These are phyloP conservation scores for Schizosaccharomyces lindneri DNA, from an alignment of 805 yeast species.

Conservation along the genomic window DNA sequence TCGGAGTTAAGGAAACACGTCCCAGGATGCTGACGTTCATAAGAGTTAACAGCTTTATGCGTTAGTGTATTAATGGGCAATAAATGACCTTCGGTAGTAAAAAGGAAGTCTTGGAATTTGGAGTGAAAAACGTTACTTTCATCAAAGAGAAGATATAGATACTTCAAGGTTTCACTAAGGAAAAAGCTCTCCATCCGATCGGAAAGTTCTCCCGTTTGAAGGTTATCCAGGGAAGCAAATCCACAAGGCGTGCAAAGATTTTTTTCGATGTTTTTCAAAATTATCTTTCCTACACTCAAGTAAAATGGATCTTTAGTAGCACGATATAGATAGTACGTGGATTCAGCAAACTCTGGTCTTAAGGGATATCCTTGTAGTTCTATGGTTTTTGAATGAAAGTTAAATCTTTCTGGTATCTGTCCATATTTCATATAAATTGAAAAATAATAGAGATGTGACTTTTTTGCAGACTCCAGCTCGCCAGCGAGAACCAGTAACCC, in stretches of 20 bases:
- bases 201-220: slow-evolving; percentile 34
- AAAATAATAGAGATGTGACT: slow-evolving; percentile 33
- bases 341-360: slow-evolving; percentile 77
- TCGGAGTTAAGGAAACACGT: background rate
- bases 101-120: slow-evolving; percentile 20
- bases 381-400: slow-evolving; percentile 14
- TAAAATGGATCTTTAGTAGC: slow-evolving; percentile 76
- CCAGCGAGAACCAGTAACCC: slow-evolving; percentile 67
- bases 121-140: slow-evolving; percentile 28
- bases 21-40: no score
- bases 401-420: slow-evolving; percentile 79
- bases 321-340: slow-evolving; percentile 56
- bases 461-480: slow-evolving; percentile 37
- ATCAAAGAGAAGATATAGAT: slow-evolving; percentile 57
- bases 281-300: slow-evolving; percentile 44
- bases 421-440: slow-evolving; percentile 64
- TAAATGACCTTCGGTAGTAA: slow-evolving; percentile 68
- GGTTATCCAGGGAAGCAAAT: slow-evolving; percentile 48
- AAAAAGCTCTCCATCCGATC: slow-evolving; percentile 85
- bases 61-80: background rate
- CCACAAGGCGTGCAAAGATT: slow-evolving; percentile 47
- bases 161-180: slow-evolving; percentile 65
- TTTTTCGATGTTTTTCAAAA: slow-evolving; percentile 29
- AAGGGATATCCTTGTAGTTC: slow-evolving; percentile 50
- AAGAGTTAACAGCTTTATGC: background rate